Conservation (phyloP, 1,284 basidiomycete species). For the Malassezia japonica region DNA sequence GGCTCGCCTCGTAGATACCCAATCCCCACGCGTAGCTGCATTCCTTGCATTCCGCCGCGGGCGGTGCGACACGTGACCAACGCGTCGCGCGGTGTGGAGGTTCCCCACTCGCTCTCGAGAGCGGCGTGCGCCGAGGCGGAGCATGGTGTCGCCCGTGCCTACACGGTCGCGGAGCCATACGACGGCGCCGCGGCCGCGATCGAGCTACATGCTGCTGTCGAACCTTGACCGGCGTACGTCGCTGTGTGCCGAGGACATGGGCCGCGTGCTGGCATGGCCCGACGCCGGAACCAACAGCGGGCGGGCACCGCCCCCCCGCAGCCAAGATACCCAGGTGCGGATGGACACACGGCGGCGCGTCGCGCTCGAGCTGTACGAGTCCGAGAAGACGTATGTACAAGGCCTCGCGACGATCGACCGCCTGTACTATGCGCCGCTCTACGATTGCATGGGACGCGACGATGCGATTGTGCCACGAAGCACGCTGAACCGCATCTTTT, state of each 20-base stretch:
- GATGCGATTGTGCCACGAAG: slow-evolving; percentile 61
- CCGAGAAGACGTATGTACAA: slow-evolving; percentile 38
- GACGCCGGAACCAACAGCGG: neutral
- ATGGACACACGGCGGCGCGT: slow-evolving; percentile 22
- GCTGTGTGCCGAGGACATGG: slow-evolving; percentile 3
- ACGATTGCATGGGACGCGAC: slow-evolving; percentile 59
- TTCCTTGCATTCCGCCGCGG: no score
- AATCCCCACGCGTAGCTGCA: no score
- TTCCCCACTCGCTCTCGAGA: no score
- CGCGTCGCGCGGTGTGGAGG: slow-evolving; percentile 2
- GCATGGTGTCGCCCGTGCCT: no score
- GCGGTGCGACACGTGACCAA: neutral
- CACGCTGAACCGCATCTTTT: slow-evolving; percentile 67
- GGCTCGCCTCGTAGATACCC: slow-evolving; percentile 10
- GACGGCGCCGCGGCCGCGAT: slow-evolving; percentile 4
- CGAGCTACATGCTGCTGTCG: slow-evolving; percentile 1
- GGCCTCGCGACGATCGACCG: slow-evolving; percentile 31
- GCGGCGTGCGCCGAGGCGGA: no score
- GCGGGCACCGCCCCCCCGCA: neutral
- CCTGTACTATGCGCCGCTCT: slow-evolving; percentile 38
- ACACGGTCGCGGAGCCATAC: slow-evolving; percentile 8
- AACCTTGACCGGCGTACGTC: slow-evolving; percentile 12
- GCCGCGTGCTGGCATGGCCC: neutral
- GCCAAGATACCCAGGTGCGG: neutral
- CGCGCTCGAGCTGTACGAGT: slow-evolving; percentile 38